phyloP scores from a whole-genome alignment of 441 rosid species.

The Erodium chrysanthum region DNA sequence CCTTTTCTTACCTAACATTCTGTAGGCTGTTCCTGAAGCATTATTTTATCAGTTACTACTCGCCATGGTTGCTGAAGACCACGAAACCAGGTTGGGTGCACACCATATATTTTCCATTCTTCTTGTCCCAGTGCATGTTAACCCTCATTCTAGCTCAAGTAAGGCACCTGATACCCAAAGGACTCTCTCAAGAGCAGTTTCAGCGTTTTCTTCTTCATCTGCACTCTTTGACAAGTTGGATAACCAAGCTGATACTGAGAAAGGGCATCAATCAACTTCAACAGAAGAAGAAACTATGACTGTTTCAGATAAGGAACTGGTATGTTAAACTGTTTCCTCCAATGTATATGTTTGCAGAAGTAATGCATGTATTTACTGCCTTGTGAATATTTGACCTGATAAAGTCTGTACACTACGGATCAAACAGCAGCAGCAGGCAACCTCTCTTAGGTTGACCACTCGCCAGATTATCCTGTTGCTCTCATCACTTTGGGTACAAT shows the following conservation, averaged over 20 bases:
- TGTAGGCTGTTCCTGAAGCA: constrained; percentile 76
- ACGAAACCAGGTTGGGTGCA: constrained; percentile 68
- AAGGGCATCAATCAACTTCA: constrained; percentile 27
- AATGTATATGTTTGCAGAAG: not conserved
- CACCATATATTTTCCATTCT: constrained; percentile 77
- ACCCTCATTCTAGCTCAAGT: constrained; percentile 40
- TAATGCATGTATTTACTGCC: constrained; percentile 3
- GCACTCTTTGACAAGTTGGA: constrained; percentile 88
- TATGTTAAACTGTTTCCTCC: constrained; percentile 26
- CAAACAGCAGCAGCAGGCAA: constrained; percentile 36
- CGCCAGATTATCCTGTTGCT: constrained; percentile 75
- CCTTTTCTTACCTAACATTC: not conserved
- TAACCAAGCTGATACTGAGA: constrained; percentile 37
- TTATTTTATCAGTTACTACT: constrained; percentile 73
- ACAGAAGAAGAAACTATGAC: constrained; percentile 22
- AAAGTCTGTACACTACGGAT: not conserved
- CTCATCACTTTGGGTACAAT: constrained; percentile 85
- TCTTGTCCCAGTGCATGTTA: constrained; percentile 80
- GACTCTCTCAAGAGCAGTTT: constrained; percentile 79
- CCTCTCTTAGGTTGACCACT: constrained; percentile 73
- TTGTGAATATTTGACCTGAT: constrained; percentile 1
- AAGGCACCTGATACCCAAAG: constrained; percentile 46
- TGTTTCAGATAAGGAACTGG: constrained; percentile 38
- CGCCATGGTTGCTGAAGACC: constrained; percentile 76
- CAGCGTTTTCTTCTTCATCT: constrained; percentile 94